These are phyloP conservation scores for Paramecium tetraurelia DNA, from an alignment of 73 alveolate genomes.

Conservation along the genomic window DNA sequence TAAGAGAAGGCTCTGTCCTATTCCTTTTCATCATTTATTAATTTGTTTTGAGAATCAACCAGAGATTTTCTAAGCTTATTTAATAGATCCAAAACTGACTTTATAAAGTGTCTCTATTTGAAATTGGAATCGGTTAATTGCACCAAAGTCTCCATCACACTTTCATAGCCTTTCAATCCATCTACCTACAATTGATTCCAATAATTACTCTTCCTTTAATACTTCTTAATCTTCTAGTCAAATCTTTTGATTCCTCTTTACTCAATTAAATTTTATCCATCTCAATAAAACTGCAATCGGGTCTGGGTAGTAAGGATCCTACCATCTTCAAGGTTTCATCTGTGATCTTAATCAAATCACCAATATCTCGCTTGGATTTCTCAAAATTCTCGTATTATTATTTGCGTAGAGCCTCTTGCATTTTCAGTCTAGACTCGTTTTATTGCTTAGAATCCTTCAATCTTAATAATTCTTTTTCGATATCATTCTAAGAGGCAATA, in stretches of 20 bases:
- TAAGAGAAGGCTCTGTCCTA: not conserved
- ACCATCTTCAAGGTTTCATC: constrained; percentile 19
- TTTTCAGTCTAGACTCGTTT: not conserved
- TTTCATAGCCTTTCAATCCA: not conserved
- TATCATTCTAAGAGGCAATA: not conserved
- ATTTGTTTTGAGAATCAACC: constrained; percentile 15
- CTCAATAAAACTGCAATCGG: constrained; percentile 26
- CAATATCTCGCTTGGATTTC: not conserved
- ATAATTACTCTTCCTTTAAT: constrained; percentile 15
- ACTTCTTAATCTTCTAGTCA: constrained; percentile 40
- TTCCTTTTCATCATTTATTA: constrained; percentile 19
- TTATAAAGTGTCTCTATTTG: constrained; percentile 38
- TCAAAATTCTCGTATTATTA: not conserved
- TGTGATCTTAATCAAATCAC: not conserved
- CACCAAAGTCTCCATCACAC: not conserved
- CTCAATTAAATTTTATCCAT: constrained; percentile 18
- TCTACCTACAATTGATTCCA: not conserved
- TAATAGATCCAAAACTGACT: not conserved
- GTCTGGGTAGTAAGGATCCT: constrained; percentile 37
- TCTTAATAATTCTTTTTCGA: not conserved
- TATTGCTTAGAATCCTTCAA: not conserved
- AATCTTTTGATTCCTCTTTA: not conserved
- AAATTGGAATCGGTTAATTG: not conserved
- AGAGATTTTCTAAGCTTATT: not conserved
- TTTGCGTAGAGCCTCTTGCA: constrained; percentile 35